A percentile compares a stretch with the other conserved stretches of the same genome.
phyloP scores from a whole-genome alignment of 441 rosid genomes.

The Croton laevigatus region DNA sequence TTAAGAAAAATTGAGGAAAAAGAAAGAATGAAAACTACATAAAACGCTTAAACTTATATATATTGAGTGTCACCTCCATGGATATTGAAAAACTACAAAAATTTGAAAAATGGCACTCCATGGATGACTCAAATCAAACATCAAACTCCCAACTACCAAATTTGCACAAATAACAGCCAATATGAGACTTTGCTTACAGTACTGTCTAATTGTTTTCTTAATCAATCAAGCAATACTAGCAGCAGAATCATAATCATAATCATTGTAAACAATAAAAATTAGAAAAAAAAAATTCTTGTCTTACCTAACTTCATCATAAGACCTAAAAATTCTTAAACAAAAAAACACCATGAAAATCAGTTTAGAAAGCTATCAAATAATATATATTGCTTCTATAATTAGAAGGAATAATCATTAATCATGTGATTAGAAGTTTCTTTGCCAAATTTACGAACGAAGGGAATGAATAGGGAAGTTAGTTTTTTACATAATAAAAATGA shows the following conservation, averaged over 20 bases:
- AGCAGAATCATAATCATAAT: background rate
- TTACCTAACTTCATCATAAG: slow-evolving; percentile 18
- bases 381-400: background rate
- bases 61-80: too few species aligned
- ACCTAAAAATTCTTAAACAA: background rate
- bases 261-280: background rate
- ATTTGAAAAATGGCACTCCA: too few species aligned
- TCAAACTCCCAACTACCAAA: background rate
- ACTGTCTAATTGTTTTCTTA: background rate
- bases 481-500: background rate
- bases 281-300: background rate
- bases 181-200: background rate
- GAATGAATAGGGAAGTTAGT: slow-evolving; percentile 21
- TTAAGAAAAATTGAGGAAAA: too few species aligned
- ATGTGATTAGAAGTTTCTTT: slow-evolving; percentile 22
- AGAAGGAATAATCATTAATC: slow-evolving; percentile 31
- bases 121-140: background rate
- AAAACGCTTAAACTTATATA: too few species aligned
- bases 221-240: background rate
- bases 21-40: too few species aligned
- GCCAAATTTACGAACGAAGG: slow-evolving; percentile 16
- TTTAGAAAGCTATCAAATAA: slow-evolving; percentile 8
- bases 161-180: background rate
- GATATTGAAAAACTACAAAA: too few species aligned
- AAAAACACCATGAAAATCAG: background rate